A percentile compares a stretch with the other conserved stretches of the same genome.
phyloP scores from a whole-genome alignment of 352 stramenopile genomes.

The Phytopythium boreale region DNA sequence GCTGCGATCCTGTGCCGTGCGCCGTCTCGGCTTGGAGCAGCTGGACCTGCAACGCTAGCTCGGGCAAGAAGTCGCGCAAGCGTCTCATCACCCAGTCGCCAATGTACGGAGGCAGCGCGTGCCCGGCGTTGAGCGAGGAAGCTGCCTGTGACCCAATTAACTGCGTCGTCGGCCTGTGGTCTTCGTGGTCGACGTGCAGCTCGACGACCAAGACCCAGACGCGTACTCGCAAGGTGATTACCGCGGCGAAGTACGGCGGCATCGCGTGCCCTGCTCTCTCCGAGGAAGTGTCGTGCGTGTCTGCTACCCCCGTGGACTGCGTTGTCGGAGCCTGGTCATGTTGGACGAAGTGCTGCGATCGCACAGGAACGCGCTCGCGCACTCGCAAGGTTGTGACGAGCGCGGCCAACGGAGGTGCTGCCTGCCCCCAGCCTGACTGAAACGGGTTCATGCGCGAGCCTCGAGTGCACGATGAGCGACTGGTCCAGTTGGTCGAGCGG shows the following conservation, averaged over 20 bases:
- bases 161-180: constrained; percentile 37
- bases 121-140: constrained; percentile 20
- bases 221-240: constrained; percentile 28
- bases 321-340: constrained; percentile 36
- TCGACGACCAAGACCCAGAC: constrained; percentile 19
- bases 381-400: constrained; percentile 37
- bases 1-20: constrained; percentile 46
- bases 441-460: constrained; percentile 26
- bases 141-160: constrained; percentile 45
- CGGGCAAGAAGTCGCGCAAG: constrained; percentile 34
- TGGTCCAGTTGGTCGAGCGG: constrained; percentile 57
- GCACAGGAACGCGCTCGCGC: constrained; percentile 24
- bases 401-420: constrained; percentile 27
- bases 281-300: constrained; percentile 35
- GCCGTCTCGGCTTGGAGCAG: constrained; percentile 32
- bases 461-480: constrained; percentile 44
- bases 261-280: constrained; percentile 33
- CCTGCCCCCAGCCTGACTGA: constrained; percentile 39
- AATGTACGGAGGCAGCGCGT: constrained; percentile 38
- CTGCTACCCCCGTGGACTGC: constrained; percentile 38
- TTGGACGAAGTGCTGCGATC: constrained; percentile 47
- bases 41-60: constrained; percentile 31
- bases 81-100: constrained; percentile 22
- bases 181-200: constrained; percentile 30
- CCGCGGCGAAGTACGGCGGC: constrained; percentile 30